phyloP scores from a whole-genome alignment of 1,284 basidiomycete species.

The Cutaneotrichosporon dermatis region DNA sequence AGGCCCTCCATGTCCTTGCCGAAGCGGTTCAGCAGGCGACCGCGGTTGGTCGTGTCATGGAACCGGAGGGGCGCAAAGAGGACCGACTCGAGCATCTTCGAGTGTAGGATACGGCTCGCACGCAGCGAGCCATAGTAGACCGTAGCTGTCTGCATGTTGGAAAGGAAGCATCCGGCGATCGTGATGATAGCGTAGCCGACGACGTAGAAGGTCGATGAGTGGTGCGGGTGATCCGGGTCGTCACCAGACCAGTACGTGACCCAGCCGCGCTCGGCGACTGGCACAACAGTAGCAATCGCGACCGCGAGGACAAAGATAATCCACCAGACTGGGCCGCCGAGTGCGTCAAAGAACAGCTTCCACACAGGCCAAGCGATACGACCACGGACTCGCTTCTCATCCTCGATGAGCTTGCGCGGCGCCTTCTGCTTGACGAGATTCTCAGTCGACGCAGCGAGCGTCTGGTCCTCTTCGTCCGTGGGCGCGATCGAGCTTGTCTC shows the following conservation, averaged over 20 bases:
- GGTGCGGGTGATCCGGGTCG: conserved; percentile 29
- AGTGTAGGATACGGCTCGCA: conserved; percentile 65
- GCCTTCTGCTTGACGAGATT: conserved; percentile 53
- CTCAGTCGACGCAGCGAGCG: conserved; percentile 26
- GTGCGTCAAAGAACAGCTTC: conserved; percentile 63
- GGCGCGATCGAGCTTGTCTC: conserved; percentile 44
- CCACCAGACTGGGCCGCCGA: conserved; percentile 56
- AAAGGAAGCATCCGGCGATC: conserved; percentile 35
- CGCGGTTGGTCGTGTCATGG: conserved; percentile 86
- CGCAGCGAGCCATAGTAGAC: conserved; percentile 62
- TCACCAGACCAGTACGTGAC: conserved; percentile 54
- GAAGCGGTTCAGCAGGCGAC: conserved; percentile 80
- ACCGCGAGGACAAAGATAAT: conserved; percentile 59
- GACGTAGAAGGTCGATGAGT: conserved; percentile 68
- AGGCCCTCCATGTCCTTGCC: conserved; percentile 92
- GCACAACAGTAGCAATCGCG: conserved; percentile 63
- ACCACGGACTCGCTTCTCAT: conserved; percentile 81
- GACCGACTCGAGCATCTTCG: conserved; percentile 72
- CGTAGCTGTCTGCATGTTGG: conserved; percentile 40
- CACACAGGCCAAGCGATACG: conserved; percentile 74
- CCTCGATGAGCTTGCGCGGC: conserved; percentile 80
- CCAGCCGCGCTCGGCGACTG: conserved; percentile 80
- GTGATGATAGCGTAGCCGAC: conserved; percentile 61
- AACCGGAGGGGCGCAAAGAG: conserved; percentile 88
- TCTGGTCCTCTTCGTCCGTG: conserved; percentile 17